Evolutionary conservation across 225 moss, liverwort and hornwort species (phyloP).

Genomic region (Asterella californica): DNA sequence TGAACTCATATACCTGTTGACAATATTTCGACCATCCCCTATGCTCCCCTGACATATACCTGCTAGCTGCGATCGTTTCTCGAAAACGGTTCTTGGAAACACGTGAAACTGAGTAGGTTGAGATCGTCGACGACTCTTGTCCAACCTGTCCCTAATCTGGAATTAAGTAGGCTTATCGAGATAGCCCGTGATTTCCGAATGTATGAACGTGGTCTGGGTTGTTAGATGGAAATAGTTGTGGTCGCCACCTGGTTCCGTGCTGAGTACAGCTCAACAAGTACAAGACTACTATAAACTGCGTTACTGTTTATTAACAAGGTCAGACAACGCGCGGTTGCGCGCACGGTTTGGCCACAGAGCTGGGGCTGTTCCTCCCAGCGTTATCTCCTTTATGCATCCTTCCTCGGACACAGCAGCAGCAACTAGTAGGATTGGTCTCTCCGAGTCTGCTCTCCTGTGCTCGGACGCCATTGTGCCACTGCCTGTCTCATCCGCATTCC

Average conservation of each 20-base stretch:
- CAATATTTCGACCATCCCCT: not conserved
- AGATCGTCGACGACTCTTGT: not conserved
- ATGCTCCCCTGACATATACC: not conserved
- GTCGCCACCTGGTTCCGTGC: not conserved
- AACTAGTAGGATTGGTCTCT: not conserved
- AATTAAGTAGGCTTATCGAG: not conserved
- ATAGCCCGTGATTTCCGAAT: not conserved
- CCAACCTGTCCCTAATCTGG: not conserved
- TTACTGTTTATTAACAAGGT: not conserved
- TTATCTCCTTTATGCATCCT: not conserved
- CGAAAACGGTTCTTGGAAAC: not conserved
- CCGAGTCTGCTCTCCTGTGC: not conserved
- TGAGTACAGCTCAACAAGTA: not conserved
- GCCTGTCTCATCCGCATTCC: not conserved
- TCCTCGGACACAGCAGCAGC: not conserved
- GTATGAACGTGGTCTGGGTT: not conserved
- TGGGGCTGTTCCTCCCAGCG: not conserved
- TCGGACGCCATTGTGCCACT: not conserved
- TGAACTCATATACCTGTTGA: not conserved
- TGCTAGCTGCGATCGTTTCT: not conserved
- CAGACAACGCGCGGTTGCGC: conserved; percentile 3
- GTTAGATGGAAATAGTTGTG: not conserved
- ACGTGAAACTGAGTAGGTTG: not conserved
- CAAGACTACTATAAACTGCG: not conserved
- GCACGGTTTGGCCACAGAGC: conserved; percentile 9